Conservation (phyloP, 2,329 filamentous ascomycete species). For the Zymoseptoria ardabiliae region DNA sequence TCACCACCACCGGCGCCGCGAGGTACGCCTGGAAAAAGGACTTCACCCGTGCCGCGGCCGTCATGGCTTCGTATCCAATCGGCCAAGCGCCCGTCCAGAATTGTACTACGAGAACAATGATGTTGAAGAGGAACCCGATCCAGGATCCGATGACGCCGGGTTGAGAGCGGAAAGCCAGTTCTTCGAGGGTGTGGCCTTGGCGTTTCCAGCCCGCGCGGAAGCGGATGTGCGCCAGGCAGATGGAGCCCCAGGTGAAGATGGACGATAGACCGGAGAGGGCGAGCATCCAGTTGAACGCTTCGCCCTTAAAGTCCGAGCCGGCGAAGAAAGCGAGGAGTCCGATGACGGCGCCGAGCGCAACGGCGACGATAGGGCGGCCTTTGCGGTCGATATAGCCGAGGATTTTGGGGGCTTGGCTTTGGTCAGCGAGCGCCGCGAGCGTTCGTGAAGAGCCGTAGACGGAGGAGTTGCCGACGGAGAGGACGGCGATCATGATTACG, state of each 20-base stretch:
- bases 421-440: conserved; percentile 72
- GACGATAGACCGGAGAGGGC: conserved; percentile 65
- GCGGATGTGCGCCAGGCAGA: conserved; percentile 85
- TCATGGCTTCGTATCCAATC: conserved; percentile 35
- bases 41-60: conserved; percentile 12
- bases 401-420: conserved; percentile 51
- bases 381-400: conserved; percentile 62
- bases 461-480: conserved; percentile 53
- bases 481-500: conserved; percentile 55
- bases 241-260: conserved; percentile 74
- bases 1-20: conserved; percentile 28
- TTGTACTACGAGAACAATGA: conserved; percentile 67
- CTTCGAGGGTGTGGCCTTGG: conserved; percentile 59
- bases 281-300: conserved; percentile 73
- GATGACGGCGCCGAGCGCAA: conserved; percentile 57
- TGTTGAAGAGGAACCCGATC: conserved; percentile 51
- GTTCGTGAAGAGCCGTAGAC: conserved; percentile 65
- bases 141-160: conserved; percentile 57
- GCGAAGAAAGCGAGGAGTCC: conserved; percentile 75
- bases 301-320: conserved; percentile 51
- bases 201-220: conserved; percentile 71
- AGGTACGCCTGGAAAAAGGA: conserved; percentile 28
- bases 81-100: conserved; percentile 74
- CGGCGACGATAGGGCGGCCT: conserved; percentile 72
- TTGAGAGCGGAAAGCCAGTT: conserved; percentile 52